These are phyloP conservation scores for Hirsutella minnesotensis DNA, from an alignment of 2,329 filamentous ascomycete species.

Conservation along the genomic window DNA sequence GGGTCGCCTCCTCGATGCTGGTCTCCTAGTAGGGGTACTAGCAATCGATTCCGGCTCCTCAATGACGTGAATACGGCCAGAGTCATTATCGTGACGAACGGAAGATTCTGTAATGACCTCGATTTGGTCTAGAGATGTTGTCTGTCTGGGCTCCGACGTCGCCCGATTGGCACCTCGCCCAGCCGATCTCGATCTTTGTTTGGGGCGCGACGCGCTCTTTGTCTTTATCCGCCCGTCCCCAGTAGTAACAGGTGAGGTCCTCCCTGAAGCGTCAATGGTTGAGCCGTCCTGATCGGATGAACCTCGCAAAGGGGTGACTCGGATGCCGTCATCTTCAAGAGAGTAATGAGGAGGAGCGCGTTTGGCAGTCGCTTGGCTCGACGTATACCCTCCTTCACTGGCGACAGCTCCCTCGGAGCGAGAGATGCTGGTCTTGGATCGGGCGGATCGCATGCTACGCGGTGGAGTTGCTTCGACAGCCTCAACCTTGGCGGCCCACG, in stretches of 20 bases:
- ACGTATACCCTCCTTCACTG: slow-evolving; percentile 15
- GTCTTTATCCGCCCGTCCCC: slow-evolving; percentile 11
- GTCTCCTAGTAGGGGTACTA: slow-evolving; percentile 26
- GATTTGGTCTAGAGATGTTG: slow-evolving; percentile 13
- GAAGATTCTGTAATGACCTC: slow-evolving; percentile 15
- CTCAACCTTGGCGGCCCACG: slow-evolving; percentile 48
- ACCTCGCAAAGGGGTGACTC: slow-evolving; percentile 26
- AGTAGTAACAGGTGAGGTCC: background rate
- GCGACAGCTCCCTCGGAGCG: slow-evolving; percentile 12
- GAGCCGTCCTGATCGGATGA: background rate
- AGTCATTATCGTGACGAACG: slow-evolving; percentile 7
- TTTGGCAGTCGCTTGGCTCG: slow-evolving; percentile 17
- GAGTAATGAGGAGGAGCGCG: slow-evolving; percentile 9
- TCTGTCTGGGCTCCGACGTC: slow-evolving; percentile 11
- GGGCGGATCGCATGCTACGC: slow-evolving; percentile 24
- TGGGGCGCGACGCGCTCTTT: slow-evolving; percentile 14
- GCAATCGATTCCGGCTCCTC: slow-evolving; percentile 25
- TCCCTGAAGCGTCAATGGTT: background rate
- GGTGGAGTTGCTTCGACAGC: slow-evolving; percentile 27
- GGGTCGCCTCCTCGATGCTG: slow-evolving; percentile 14
- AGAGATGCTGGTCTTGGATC: slow-evolving; percentile 17
- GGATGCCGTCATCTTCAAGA: slow-evolving; percentile 28
- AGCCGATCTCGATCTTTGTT: slow-evolving; percentile 8
- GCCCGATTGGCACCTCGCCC: slow-evolving; percentile 11
- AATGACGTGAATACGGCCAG: slow-evolving; percentile 17